Evolutionary conservation across 768 basidiomycete genomes (phyloP).

Genomic region (Russula sp.): DNA sequence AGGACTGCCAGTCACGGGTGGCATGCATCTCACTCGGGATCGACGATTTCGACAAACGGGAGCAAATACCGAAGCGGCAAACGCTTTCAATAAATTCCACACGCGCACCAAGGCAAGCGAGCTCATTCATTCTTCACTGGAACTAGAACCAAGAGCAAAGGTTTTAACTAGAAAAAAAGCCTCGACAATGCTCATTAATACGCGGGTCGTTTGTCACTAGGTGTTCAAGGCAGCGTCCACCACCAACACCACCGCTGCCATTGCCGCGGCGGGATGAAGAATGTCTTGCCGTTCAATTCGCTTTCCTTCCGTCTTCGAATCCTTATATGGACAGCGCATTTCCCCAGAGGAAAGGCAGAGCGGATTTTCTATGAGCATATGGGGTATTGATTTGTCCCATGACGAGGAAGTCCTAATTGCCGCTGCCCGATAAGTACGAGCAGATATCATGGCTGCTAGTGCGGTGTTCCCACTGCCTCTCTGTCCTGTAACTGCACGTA

Average conservation of each 20-base stretch:
- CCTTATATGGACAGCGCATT: background rate
- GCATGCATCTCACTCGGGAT: background rate
- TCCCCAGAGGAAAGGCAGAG: background rate
- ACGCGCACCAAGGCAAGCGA: background rate
- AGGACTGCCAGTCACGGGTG: background rate
- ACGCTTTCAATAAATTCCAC: background rate
- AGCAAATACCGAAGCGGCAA: constrained; percentile 4
- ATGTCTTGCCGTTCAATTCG: background rate
- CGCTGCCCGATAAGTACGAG: background rate
- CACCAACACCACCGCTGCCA: background rate
- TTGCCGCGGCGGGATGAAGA: background rate
- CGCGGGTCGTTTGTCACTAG: background rate
- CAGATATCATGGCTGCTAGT: background rate
- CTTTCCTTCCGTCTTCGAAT: background rate
- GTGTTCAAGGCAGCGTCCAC: background rate
- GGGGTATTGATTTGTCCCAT: background rate
- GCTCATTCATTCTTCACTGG: background rate
- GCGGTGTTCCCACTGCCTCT: background rate
- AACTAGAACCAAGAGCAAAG: background rate
- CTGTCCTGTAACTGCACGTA: background rate
- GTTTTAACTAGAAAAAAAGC: background rate
- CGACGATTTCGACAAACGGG: constrained; percentile 13
- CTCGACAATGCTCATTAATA: background rate
- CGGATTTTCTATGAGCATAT: too few relatives aligned
- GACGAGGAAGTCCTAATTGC: background rate